A percentile compares a stretch with the other conserved stretches of the same genome.
These are phyloP conservation scores for Hirsutella thompsonii DNA, from an alignment of 2,329 filamentous ascomycete species.

Conservation along the genomic window DNA sequence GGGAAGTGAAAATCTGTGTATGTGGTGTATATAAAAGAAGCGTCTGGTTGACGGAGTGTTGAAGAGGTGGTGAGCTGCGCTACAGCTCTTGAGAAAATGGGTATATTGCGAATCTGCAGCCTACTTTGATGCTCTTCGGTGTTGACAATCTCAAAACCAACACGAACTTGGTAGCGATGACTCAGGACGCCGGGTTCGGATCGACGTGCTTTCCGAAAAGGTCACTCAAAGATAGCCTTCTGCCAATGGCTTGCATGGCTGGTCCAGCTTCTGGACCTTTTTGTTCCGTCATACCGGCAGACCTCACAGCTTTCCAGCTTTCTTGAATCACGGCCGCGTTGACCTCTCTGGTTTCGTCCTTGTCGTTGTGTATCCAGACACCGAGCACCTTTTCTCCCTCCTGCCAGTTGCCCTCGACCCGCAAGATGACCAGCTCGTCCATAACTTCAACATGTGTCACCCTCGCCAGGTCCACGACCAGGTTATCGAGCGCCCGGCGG, in stretches of 20 bases:
- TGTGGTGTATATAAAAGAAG: too few relatives aligned
- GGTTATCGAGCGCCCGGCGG: slow-evolving; percentile 56
- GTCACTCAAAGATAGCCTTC: slow-evolving; percentile 30
- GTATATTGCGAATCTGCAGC: too few relatives aligned
- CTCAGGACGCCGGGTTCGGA: slow-evolving; percentile 6
- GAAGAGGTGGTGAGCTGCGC: too few relatives aligned
- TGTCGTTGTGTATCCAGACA: slow-evolving; percentile 41
- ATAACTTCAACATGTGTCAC: slow-evolving; percentile 52
- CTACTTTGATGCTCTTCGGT: too few relatives aligned
- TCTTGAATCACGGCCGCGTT: slow-evolving; percentile 29
- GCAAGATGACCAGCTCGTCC: slow-evolving; percentile 38
- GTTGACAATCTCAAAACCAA: too few relatives aligned
- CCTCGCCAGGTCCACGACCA: slow-evolving; percentile 50
- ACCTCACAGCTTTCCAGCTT: slow-evolving; percentile 25
- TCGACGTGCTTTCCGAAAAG: slow-evolving; percentile 25
- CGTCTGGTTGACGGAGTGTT: too few relatives aligned
- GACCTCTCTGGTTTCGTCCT: slow-evolving; percentile 27
- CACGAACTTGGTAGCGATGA: too few relatives aligned
- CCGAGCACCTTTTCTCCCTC: slow-evolving; percentile 31
- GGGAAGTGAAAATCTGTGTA: too few relatives aligned
- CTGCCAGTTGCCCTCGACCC: slow-evolving; percentile 22
- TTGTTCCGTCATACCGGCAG: slow-evolving; percentile 14
- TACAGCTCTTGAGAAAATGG: too few relatives aligned
- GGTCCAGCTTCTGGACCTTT: slow-evolving; percentile 23
- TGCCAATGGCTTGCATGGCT: slow-evolving; percentile 30